These are phyloP conservation scores for Lavandula angustifolia DNA, from an alignment of 257 asterid species.

Conservation along the genomic window DNA sequence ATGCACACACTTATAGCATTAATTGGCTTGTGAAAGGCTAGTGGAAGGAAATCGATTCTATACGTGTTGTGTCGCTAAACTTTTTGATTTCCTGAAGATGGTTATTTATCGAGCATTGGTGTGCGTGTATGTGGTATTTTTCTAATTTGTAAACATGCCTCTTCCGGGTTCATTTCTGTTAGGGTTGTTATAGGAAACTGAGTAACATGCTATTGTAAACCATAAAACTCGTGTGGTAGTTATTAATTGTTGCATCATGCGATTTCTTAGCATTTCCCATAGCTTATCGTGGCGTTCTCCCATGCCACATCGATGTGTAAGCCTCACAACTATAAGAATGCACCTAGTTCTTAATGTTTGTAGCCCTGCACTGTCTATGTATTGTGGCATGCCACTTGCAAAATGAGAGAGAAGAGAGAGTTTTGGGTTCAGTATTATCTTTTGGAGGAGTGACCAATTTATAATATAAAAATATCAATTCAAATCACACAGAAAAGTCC, in stretches of 20 bases:
- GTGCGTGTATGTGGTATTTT: constrained; percentile 1
- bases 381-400: no score
- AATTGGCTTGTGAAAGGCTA: neutral
- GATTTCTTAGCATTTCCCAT: no score
- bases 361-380: no score
- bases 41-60: neutral
- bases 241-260: constrained; percentile 1
- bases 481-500: no score
- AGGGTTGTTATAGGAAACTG: neutral
- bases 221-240: neutral
- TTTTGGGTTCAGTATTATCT: no score
- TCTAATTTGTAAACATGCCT: neutral
- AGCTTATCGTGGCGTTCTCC: no score
- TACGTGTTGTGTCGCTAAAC: neutral
- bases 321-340: no score
- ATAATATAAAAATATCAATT: no score
- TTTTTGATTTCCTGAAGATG: neutral
- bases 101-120: neutral
- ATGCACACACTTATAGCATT: constrained; percentile 7
- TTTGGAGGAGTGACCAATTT: no score
- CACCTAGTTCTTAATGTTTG: no score
- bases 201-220: neutral
- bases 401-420: no score
- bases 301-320: no score
- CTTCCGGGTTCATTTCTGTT: neutral